Evolutionary conservation across 257 asterid genomes (phyloP).

Genomic region (Ballota nigra): DNA sequence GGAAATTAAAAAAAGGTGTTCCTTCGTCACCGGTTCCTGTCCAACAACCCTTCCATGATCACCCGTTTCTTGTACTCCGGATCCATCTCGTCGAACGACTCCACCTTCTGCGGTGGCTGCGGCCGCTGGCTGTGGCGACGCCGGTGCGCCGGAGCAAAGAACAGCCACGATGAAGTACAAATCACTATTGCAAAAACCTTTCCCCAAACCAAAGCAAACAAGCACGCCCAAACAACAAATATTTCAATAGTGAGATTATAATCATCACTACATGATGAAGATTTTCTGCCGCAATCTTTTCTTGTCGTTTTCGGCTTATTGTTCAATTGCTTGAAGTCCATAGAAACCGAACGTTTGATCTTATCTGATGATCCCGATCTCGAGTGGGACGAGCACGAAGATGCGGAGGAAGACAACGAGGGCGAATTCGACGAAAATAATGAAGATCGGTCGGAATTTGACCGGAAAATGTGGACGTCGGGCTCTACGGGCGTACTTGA

Average conservation of each 20-base stretch:
- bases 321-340: slow-evolving; percentile 28
- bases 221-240: slow-evolving; percentile 36
- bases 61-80: slow-evolving; percentile 37
- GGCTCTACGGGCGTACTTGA: slow-evolving; percentile 18
- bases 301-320: slow-evolving; percentile 5
- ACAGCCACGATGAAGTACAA: slow-evolving; percentile 51
- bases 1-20: not conserved
- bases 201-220: slow-evolving; percentile 52
- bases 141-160: slow-evolving; percentile 31
- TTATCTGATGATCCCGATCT: slow-evolving; percentile 24
- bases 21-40: slow-evolving; percentile 24
- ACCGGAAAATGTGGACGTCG: slow-evolving; percentile 8
- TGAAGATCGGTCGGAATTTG: slow-evolving; percentile 32
- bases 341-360: not conserved
- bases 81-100: slow-evolving; percentile 20
- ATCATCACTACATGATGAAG: not conserved
- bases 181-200: slow-evolving; percentile 53
- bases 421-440: slow-evolving; percentile 30
- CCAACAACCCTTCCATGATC: slow-evolving; percentile 38
- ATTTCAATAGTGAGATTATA: slow-evolving; percentile 26
- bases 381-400: slow-evolving; percentile 31
- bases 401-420: slow-evolving; percentile 23
- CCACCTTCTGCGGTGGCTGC: not conserved
- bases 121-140: not conserved
- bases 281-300: not conserved